Evolutionary conservation across 768 basidiomycete genomes (phyloP), one percentile per base, ranked within the genome.

Genomic region (Cystofilobasidium bisporidii): DNA sequence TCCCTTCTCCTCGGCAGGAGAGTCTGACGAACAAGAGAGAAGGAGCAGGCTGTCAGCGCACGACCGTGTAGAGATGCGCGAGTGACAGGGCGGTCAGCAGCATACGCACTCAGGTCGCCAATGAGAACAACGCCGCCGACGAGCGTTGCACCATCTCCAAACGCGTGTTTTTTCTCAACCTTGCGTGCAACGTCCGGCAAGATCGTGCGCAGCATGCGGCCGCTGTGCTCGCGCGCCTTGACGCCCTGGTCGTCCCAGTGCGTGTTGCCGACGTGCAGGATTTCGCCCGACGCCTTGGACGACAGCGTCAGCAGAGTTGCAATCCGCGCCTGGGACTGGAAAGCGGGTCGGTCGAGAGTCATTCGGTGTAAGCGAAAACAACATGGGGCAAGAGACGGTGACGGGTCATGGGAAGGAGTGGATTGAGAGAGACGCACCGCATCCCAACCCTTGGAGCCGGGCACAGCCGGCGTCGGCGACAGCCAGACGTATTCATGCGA

Each of bases 171-270:
- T 28, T 45, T 43, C 63, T 69, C 61, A 22, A 64, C 63, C 32
- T n/a, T 30, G 18, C 43, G 24, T 20, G 63, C 62, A 15, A 14
- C 17, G 12, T 28, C 47, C 2, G 68, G 68, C 15, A 69, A 12
- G 28, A 41, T 22, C 3, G 12, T 14, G 14, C 68, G 20, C 15
- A 69, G 62, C 30, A 69, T 17, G n/a, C 60, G 60, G 10, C 68
- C 68, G 5, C 22, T 17, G 24, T 53, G 36, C 24, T 64, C 62
- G 4, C 68, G 57, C 3, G 68, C 62, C 5, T 22, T n/a, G 8
- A 64, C 45, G 26, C 68, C 68, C 24, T 48, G 43, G 47, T 64
- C 63, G 50, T 69, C 68, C 68, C 68, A 69, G 53, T 69, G 68
- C 33, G 68, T 69, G 38, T 60, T 61, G 45, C 36, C 57, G 15